A percentile compares a stretch with the other conserved stretches of the same genome.
phyloP scores from a whole-genome alignment of 805 yeast species.

The Jamesozyma jinghongensis region DNA sequence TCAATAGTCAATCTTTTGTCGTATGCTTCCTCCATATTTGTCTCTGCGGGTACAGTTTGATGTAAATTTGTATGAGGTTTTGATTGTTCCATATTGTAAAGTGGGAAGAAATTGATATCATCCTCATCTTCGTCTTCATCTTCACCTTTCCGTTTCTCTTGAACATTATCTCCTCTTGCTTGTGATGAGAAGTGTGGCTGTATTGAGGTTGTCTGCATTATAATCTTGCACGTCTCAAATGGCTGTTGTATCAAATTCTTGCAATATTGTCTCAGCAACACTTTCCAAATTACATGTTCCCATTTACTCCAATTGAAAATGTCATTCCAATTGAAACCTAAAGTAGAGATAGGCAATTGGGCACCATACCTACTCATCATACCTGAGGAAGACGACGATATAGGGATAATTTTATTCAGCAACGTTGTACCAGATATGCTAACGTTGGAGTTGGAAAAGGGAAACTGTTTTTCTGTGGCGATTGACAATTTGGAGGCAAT shows the following conservation, averaged over 20 bases:
- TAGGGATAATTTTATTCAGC: background rate
- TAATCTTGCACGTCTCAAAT: slow-evolving; percentile 68
- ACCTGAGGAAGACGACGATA: background rate
- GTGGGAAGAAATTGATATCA: slow-evolving; percentile 32
- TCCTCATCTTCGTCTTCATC: slow-evolving; percentile 26
- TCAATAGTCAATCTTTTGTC: background rate
- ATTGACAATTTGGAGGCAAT: slow-evolving; percentile 33
- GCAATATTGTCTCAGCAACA: slow-evolving; percentile 59
- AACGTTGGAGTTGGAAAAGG: background rate
- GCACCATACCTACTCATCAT: background rate
- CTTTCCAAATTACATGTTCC: slow-evolving; percentile 48
- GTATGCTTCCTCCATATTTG: background rate
- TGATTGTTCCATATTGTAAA: background rate
- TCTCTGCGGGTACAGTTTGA: background rate
- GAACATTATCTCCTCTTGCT: background rate
- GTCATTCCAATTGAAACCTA: slow-evolving; percentile 47
- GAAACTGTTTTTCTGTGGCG: slow-evolving; percentile 5
- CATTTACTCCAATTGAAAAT: slow-evolving; percentile 53
- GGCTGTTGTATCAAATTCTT: slow-evolving; percentile 74
- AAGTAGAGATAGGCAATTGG: background rate
- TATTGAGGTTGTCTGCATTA: slow-evolving; percentile 46
- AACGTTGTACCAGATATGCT: background rate
- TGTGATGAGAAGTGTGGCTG: background rate
- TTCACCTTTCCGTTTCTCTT: slow-evolving; percentile 21
- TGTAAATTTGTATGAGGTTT: background rate